Conservation (phyloP, 1,284 basidiomycete genomes). For the Vanrija humicola region DNA sequence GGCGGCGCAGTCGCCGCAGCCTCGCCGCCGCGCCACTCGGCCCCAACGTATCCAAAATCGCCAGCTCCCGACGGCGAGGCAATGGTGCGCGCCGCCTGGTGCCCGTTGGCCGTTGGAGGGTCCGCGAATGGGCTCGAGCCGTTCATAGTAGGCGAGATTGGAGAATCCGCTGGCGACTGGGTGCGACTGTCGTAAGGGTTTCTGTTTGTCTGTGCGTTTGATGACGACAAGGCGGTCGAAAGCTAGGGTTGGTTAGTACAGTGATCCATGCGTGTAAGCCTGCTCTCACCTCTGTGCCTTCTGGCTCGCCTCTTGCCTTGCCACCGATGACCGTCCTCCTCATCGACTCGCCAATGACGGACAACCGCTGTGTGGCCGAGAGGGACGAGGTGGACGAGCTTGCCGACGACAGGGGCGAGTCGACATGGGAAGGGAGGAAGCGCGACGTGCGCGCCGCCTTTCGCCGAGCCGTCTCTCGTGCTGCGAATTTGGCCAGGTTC, state of each 20-base stretch:
- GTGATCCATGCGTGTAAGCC: background rate
- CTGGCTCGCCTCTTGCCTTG: conserved; percentile 11
- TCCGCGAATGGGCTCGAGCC: conserved; percentile 28
- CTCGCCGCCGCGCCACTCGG: conserved; percentile 32
- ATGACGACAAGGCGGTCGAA: background rate
- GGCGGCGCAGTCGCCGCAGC: conserved; percentile 5
- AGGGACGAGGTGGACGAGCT: conserved; percentile 19
- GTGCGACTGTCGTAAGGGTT: conserved; percentile 32
- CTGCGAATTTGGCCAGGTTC: conserved; percentile 46
- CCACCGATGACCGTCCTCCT: conserved; percentile 11
- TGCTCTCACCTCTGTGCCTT: conserved; percentile 23
- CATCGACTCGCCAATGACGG: conserved; percentile 10
- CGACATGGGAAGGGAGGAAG: conserved; percentile 20
- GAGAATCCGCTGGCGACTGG: background rate
- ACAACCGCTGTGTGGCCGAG: background rate
- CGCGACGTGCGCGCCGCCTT: conserved; percentile 37
- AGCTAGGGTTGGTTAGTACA: background rate
- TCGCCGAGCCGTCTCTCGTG: conserved; percentile 40
- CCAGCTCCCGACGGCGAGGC: conserved; percentile 11
- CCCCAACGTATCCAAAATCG: conserved; percentile 26
- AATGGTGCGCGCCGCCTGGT: conserved; percentile 1
- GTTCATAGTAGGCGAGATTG: conserved; percentile 12
- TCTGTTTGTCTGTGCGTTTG: conserved; percentile 10
- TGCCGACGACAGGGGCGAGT: conserved; percentile 12
- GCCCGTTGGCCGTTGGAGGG: conserved; percentile 10